Conservation (phyloP, 768 basidiomycete genomes). For the Lyophyllum atratum region DNA sequence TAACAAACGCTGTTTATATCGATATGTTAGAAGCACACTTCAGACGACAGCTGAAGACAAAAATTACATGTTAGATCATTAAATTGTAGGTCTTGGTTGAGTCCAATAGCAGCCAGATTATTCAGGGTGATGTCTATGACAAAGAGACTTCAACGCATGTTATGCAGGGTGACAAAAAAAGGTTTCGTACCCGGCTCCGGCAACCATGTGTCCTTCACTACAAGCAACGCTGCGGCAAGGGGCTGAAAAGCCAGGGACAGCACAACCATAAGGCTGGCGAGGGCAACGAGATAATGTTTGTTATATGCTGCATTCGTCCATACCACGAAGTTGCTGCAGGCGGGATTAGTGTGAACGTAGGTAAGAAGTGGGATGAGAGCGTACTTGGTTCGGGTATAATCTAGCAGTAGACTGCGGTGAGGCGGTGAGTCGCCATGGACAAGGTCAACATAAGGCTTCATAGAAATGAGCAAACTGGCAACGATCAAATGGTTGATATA, state of each 20-base stretch:
- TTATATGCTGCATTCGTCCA: slow-evolving; percentile 48
- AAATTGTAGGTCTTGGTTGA: slow-evolving; percentile 48
- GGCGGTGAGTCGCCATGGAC: slow-evolving; percentile 56
- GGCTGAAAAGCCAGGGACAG: slow-evolving; percentile 52
- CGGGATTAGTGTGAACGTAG: not conserved
- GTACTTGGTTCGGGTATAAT: slow-evolving; percentile 56
- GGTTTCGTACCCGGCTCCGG: slow-evolving; percentile 37
- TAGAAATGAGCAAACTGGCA: not conserved
- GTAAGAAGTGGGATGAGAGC: slow-evolving; percentile 8
- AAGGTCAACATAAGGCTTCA: slow-evolving; percentile 58
- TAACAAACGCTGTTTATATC: slow-evolving; percentile 43
- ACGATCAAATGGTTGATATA: not conserved
- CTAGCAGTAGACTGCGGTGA: slow-evolving; percentile 51
- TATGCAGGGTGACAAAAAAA: not conserved
- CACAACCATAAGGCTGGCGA: slow-evolving; percentile 50
- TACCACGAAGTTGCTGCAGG: slow-evolving; percentile 45
- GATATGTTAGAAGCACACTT: not conserved
- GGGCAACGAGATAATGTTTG: slow-evolving; percentile 51
- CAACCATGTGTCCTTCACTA: slow-evolving; percentile 47
- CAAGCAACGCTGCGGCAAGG: slow-evolving; percentile 50
- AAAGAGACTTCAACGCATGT: not conserved
- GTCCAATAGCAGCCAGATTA: slow-evolving; percentile 37
- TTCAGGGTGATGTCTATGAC: slow-evolving; percentile 36
- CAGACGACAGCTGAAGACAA: not conserved
- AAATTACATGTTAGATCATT: slow-evolving; percentile 48